A percentile compares a stretch with the other conserved stretches of the same genome.
Conservation (phyloP, 805 yeast genomes). For the Citeromyces matritensis region DNA sequence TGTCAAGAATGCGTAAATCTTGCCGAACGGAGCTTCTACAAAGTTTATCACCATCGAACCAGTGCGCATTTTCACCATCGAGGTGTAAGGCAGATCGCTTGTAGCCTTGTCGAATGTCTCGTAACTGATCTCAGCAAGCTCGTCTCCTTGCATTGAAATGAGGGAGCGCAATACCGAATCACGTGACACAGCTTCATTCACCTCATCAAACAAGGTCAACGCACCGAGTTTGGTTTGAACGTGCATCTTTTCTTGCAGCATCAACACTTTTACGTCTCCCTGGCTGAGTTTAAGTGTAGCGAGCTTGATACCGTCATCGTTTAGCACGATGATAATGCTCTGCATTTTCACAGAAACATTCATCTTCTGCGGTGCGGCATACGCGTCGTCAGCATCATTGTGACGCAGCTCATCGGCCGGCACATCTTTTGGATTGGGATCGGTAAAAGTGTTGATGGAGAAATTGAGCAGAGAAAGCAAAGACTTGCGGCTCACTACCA, state of each 20-base stretch:
- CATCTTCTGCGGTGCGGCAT: slow-evolving; percentile 59
- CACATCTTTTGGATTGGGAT: slow-evolving; percentile 54
- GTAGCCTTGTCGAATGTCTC: slow-evolving; percentile 60
- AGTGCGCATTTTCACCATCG: slow-evolving; percentile 46
- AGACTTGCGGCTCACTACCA: slow-evolving; percentile 66
- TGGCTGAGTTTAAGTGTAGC: slow-evolving; percentile 68
- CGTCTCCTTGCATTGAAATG: slow-evolving; percentile 67
- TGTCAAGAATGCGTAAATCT: slow-evolving; percentile 49
- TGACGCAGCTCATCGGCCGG: slow-evolving; percentile 64
- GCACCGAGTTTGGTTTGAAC: slow-evolving; percentile 66
- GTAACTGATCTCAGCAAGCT: slow-evolving; percentile 65
- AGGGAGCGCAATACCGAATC: slow-evolving; percentile 49
- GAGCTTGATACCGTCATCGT: slow-evolving; percentile 70
- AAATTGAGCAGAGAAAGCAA: slow-evolving; percentile 68
- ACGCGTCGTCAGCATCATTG: slow-evolving; percentile 39
- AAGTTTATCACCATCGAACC: slow-evolving; percentile 69
- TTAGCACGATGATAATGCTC: slow-evolving; percentile 58
- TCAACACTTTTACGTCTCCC: slow-evolving; percentile 49
- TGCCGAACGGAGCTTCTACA: slow-evolving; percentile 65
- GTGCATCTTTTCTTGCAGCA: slow-evolving; percentile 68
- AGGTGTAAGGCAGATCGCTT: slow-evolving; percentile 31
- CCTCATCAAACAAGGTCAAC: slow-evolving; percentile 61
- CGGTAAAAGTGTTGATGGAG: slow-evolving; percentile 74
- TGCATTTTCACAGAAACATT: slow-evolving; percentile 54
- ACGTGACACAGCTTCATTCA: slow-evolving; percentile 43